A percentile compares a stretch with the other conserved stretches of the same genome.
Conservation (phyloP, 352 stramenopile species). For the Phytophthora meadii region DNA sequence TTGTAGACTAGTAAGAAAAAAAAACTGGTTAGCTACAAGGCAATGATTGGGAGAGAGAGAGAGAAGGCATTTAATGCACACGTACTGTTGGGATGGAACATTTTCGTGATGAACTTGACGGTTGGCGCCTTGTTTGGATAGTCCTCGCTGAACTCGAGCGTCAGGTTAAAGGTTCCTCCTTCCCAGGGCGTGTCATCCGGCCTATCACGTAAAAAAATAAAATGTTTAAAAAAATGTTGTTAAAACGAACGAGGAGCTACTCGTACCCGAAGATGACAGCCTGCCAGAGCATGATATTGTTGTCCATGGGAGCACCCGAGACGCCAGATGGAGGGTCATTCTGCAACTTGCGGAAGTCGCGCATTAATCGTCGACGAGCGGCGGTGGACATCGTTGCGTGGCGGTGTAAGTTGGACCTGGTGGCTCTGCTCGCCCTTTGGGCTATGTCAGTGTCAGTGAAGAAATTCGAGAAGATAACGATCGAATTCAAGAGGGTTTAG, state of each 20-base stretch:
- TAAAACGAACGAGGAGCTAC: constrained; percentile 13
- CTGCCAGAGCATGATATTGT: constrained; percentile 99
- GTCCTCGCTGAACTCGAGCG: constrained; percentile 99
- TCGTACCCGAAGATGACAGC: constrained; percentile 92
- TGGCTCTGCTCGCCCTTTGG: constrained; percentile 20
- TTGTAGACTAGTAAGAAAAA: constrained; percentile 78
- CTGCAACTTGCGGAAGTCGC: constrained; percentile 98
- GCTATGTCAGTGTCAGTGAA: constrained; percentile 23
- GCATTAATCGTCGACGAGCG: constrained; percentile 95
- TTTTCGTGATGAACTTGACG: constrained; percentile 99
- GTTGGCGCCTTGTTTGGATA: constrained; percentile 99
- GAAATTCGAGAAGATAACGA: constrained; percentile 32
- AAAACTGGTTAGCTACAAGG: constrained; percentile 3
- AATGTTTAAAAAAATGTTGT: background rate
- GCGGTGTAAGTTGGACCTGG: constrained; percentile 1
- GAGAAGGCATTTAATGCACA: background rate
- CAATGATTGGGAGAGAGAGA: background rate
- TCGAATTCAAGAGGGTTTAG: constrained; percentile 6
- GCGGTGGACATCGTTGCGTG: constrained; percentile 91
- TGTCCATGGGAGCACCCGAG: constrained; percentile 97
- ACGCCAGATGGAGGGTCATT: constrained; percentile 98
- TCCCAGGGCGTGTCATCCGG: constrained; percentile 99
- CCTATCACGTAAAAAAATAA: constrained; percentile 48
- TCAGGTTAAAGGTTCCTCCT: constrained; percentile 98
- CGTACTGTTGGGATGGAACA: constrained; percentile 99